These are phyloP conservation scores for Yarrowia sp. DNA, from an alignment of 805 yeast species.

Conservation along the genomic window DNA sequence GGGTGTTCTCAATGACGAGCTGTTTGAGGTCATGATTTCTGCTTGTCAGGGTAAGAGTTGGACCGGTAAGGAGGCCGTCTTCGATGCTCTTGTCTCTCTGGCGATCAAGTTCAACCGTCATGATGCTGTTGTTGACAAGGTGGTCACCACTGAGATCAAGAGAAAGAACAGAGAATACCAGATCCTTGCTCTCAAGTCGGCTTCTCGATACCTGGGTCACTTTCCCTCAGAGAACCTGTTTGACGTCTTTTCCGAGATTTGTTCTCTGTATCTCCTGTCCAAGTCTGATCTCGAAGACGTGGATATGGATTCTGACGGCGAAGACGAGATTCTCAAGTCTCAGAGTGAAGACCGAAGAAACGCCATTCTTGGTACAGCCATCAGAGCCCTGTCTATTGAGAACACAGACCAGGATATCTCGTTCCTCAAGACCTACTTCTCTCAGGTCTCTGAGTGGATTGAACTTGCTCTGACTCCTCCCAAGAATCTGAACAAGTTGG, in stretches of 20 bases:
- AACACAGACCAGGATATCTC: constrained; percentile 12
- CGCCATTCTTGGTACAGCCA: constrained; percentile 25
- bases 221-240: constrained; percentile 51
- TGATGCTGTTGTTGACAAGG: constrained; percentile 53
- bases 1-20: constrained; percentile 42
- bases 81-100: constrained; percentile 71
- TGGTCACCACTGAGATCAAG: constrained; percentile 65
- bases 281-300: constrained; percentile 22
- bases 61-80: constrained; percentile 82
- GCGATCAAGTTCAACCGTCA: constrained; percentile 56
- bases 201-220: constrained; percentile 59
- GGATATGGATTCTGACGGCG: constrained; percentile 27
- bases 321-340: constrained; percentile 18
- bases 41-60: constrained; percentile 82
- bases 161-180: constrained; percentile 73
- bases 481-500: constrained; percentile 28
- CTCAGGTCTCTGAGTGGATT: constrained; percentile 27
- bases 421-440: constrained; percentile 6
- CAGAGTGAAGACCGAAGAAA: constrained; percentile 20
- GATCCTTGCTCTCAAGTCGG: constrained; percentile 58
- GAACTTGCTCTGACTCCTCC: constrained; percentile 14
- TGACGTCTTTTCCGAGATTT: constrained; percentile 44
- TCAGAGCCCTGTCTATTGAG: constrained; percentile 24
- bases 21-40: constrained; percentile 62
- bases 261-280: constrained; percentile 16